These are phyloP conservation scores for Phytophthora syringae DNA, from an alignment of 352 stramenopile species.

Conservation along the genomic window DNA sequence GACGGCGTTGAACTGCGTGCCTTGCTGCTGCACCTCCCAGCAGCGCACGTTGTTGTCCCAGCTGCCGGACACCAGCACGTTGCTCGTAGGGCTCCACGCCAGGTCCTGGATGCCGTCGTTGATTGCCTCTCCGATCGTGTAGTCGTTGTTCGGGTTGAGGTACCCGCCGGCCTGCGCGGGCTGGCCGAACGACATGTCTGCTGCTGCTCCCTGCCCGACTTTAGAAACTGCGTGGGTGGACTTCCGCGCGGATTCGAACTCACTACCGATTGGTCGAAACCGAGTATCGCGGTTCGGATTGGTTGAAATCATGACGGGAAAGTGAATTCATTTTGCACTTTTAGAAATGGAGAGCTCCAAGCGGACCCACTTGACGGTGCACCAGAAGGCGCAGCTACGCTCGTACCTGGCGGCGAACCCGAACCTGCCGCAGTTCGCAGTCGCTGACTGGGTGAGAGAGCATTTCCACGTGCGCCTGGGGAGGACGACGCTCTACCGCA, in stretches of 20 bases:
- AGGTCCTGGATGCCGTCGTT: conserved; percentile 82
- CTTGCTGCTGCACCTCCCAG: conserved; percentile 84
- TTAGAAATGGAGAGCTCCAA: conserved; percentile 8
- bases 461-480: conserved; percentile 44
- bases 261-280: conserved; percentile 10
- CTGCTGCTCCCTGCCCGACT: conserved; percentile 2
- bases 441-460: conserved; percentile 38
- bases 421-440: conserved; percentile 34
- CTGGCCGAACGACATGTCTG: conserved; percentile 55
- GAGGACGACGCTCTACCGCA: conserved; percentile 54
- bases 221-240: conserved; percentile 20
- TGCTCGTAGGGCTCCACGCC: conserved; percentile 75
- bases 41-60: conserved; percentile 88
- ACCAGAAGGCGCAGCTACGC: conserved; percentile 45
- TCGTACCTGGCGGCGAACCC: conserved; percentile 37
- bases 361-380: conserved; percentile 41
- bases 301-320: too few species aligned
- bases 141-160: conserved; percentile 82
- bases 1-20: conserved; percentile 73
- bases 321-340: background rate
- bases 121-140: conserved; percentile 68
- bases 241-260: background rate
- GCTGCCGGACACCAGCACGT: conserved; percentile 77
- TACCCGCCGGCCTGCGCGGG: conserved; percentile 55
- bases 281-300: too few species aligned